Percentiles rank a stretch among this genome's conserved stretches.
phyloP scores from a whole-genome alignment of 2,329 filamentous ascomycete genomes.

The Geosmithia morbida region DNA sequence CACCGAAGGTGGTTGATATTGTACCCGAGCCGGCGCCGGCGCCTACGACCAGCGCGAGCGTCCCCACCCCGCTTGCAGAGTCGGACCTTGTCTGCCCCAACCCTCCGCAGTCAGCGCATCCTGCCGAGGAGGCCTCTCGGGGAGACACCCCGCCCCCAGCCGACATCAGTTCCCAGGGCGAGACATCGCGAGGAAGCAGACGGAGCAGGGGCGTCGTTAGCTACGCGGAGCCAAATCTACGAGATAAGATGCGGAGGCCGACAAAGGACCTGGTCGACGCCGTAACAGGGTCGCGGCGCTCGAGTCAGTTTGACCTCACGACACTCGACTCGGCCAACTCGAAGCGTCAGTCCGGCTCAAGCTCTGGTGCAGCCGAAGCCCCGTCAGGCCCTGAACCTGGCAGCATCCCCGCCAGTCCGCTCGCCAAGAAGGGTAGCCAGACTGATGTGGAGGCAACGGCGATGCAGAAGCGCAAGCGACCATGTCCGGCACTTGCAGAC shows the following conservation, averaged over 20 bases:
- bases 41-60: constrained; percentile 6
- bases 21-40: constrained; percentile 6
- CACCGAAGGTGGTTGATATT: constrained; percentile 8
- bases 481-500: constrained; percentile 13
- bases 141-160: constrained; percentile 45
- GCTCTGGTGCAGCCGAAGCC: background rate
- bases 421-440: constrained; percentile 21
- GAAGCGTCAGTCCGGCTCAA: constrained; percentile 18
- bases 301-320: constrained; percentile 17
- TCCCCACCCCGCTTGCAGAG: constrained; percentile 18
- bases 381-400: constrained; percentile 7
- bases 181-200: constrained; percentile 49
- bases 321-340: constrained; percentile 11
- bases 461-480: constrained; percentile 24
- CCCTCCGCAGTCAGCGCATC: constrained; percentile 30
- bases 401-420: constrained; percentile 20
- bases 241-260: constrained; percentile 72
- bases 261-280: constrained; percentile 65
- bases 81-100: constrained; percentile 27
- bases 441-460: constrained; percentile 14
- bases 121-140: constrained; percentile 12
- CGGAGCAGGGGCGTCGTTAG: constrained; percentile 56
- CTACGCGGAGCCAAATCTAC: constrained; percentile 70
- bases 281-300: constrained; percentile 38
- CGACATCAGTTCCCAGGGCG: constrained; percentile 38